Conservation (phyloP, 2,329 filamentous ascomycete species). For the Colletotrichum sp. region DNA sequence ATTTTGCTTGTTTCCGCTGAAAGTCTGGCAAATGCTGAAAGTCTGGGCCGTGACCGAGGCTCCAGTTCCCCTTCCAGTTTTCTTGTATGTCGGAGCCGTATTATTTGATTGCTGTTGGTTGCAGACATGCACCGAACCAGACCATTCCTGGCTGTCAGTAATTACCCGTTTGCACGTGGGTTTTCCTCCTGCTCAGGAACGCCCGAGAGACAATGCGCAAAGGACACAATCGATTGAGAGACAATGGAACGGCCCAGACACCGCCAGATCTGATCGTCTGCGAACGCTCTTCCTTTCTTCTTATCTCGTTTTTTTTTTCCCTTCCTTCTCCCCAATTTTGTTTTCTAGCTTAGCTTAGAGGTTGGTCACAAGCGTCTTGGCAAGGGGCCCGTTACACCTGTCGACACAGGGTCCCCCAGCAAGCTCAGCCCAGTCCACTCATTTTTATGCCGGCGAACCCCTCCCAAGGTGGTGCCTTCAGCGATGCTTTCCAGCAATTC, state of each 20-base stretch:
- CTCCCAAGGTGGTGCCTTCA: not conserved
- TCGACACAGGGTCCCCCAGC: not conserved
- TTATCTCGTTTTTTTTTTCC: not conserved
- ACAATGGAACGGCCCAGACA: not conserved
- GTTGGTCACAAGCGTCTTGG: conserved; percentile 4
- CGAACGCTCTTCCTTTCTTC: not conserved
- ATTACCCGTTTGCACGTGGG: not conserved
- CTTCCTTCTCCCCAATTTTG: not conserved
- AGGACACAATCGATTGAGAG: not conserved
- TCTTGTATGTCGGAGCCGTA: not conserved
- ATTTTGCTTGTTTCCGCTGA: conserved; percentile 1
- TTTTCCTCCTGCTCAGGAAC: not conserved
- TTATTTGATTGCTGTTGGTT: not conserved
- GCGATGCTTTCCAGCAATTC: not conserved
- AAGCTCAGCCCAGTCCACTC: not conserved
- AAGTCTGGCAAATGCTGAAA: not conserved
- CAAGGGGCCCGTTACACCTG: not conserved
- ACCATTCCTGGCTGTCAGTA: not conserved
- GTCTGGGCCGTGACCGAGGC: not conserved
- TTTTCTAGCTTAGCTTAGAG: not conserved
- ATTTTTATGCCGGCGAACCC: not conserved
- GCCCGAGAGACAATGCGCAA: not conserved
- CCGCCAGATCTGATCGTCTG: not conserved
- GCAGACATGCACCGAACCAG: not conserved
- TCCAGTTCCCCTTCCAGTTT: not conserved